phyloP scores from a whole-genome alignment of 176 grass and related monocot species.

The Alloteropsis semialata region DNA sequence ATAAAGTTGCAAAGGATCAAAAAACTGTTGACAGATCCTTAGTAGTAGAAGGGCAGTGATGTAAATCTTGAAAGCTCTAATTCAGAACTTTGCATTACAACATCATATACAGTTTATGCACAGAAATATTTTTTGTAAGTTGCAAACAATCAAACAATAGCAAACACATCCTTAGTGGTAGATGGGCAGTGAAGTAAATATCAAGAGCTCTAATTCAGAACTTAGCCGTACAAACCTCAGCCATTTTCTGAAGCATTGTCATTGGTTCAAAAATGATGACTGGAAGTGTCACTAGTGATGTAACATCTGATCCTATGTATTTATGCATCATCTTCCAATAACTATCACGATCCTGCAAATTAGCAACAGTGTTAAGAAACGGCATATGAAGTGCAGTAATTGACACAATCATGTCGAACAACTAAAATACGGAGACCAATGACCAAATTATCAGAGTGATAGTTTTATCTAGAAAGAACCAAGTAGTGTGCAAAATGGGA shows the following conservation, averaged over 20 bases:
- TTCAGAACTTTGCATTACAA: conserved; percentile 26
- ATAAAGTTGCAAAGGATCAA: background rate
- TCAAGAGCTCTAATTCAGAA: background rate
- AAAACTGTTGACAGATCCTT: conserved; percentile 13
- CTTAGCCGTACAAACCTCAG: conserved; percentile 63
- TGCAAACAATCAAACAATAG: conserved; percentile 8
- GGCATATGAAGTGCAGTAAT: conserved; percentile 10
- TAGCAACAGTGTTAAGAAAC: conserved; percentile 20
- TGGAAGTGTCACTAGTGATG: conserved; percentile 96
- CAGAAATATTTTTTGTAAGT: background rate
- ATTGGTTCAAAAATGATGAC: conserved; percentile 99
- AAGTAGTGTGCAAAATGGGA: background rate
- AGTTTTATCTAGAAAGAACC: background rate
- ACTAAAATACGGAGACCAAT: background rate
- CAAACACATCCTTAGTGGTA: background rate
- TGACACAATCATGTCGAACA: background rate
- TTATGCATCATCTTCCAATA: conserved; percentile 99
- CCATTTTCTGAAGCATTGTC: conserved; percentile 94
- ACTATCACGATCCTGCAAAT: conserved; percentile 84
- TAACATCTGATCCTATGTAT: conserved; percentile 96
- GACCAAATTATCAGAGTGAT: background rate
- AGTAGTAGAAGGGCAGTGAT: background rate
- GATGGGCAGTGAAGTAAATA: background rate
- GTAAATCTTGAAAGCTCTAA: background rate
- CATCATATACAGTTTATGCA: background rate